Percentiles rank a stretch among this genome's conserved stretches.
Evolutionary conservation across 164 flowering plant species (phyloP).

Genomic region (Tetrastigma voinierianum): DNA sequence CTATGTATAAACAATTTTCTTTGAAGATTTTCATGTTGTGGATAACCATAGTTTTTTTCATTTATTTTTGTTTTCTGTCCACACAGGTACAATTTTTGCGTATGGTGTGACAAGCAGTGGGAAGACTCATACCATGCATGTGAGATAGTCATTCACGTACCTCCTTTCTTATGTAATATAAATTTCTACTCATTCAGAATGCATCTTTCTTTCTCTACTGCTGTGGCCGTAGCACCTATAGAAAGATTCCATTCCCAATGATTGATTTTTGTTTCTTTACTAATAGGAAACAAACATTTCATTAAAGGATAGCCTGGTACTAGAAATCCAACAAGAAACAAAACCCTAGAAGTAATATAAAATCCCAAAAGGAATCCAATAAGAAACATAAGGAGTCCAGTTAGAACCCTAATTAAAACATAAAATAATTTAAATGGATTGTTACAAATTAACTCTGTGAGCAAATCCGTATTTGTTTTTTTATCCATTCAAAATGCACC

Average conservation of each 20-base stretch:
- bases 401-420: too few relatives aligned
- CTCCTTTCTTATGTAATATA: not conserved
- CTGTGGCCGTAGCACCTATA: not conserved
- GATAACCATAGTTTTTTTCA: not conserved
- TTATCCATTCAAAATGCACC: too few relatives aligned
- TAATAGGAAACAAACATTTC: not conserved
- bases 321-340: too few relatives aligned
- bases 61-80: not conserved
- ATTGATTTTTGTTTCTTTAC: too few relatives aligned
- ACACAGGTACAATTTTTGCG: constrained; percentile 84
- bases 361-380: too few relatives aligned
- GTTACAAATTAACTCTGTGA: too few relatives aligned
- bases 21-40: not conserved
- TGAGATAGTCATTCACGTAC: constrained; percentile 28
- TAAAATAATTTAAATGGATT: too few relatives aligned
- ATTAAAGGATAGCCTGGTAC: not conserved
- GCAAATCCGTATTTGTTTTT: too few relatives aligned
- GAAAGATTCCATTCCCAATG: too few relatives aligned
- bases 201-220: not conserved
- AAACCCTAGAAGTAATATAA: too few relatives aligned
- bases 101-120: constrained; percentile 99
- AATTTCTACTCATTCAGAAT: not conserved
- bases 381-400: too few relatives aligned
- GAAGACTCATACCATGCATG: constrained; percentile 96
- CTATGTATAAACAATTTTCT: not conserved